Base-by-base conservation (phyloP, 495 filamentous ascomycete species). In the Lepidopterella palustris region DNA sequence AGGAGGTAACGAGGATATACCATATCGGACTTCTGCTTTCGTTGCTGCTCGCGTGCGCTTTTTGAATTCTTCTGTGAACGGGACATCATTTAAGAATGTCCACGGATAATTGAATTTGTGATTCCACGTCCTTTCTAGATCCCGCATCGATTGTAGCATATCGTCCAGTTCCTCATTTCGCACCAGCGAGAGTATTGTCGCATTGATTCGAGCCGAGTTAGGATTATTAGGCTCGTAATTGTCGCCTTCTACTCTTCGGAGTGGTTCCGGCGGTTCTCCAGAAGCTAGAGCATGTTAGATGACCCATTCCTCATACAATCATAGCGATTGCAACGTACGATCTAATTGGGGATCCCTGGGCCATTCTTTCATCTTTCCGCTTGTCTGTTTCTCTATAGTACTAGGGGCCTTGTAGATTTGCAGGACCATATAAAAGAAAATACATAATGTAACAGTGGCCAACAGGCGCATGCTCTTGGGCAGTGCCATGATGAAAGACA, bases 101-200 rank as follows among this genome's bases (percentile, higher is more conserved):
- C 93, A 99, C 15, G 95, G 95, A 73, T 97, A 99, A 75, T 99
- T 97, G 80, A 97, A 99, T 70, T 97, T 99, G 77, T 83, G 79
- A 71, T 99, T 99, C 89, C 90, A 99, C 6, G 92, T 97, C 60
- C 89, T 75, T 74, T 99, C 95, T 53, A 97, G 78, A 70, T 97
- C 92, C 42, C 74, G 74, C 87, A 99, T 99, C 5, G 88, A 85
- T 65, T 84, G 81, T 25, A 99, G 72, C 79, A 97, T 85, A 13
- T 86, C 88, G 24, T 83, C 71, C 8, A 97, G 68, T 75, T 99
- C 95, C 64, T 87, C 82, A 67, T 99, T 97, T 53, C 95, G 85
- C 39, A 97, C 95, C 21, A 99, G 80, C n/a, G 89, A 84, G 62
- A 99, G 81, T 55, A 99, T 80, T 8, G 95, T 96, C 53, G 95